phyloP scores from a whole-genome alignment of 73 alveolate species.

The Paramecium octaurelia region DNA sequence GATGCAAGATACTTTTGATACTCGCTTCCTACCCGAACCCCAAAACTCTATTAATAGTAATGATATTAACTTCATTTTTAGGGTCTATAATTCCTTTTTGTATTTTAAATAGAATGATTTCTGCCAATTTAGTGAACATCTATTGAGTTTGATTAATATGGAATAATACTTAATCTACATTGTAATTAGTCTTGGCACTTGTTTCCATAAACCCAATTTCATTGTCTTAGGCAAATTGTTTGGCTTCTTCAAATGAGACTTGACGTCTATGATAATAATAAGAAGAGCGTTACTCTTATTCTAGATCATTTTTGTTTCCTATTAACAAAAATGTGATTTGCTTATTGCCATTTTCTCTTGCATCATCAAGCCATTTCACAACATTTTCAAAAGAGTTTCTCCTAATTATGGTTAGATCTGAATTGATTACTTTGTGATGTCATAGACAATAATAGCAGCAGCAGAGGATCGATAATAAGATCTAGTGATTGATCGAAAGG shows the following conservation, averaged over 20 bases:
- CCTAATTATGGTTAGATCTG: background rate
- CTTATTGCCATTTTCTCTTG: slow-evolving; percentile 84
- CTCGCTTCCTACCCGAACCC: slow-evolving; percentile 60
- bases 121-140: slow-evolving; percentile 63
- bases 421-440: slow-evolving; percentile 69
- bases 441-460: slow-evolving; percentile 86
- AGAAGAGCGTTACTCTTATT: slow-evolving; percentile 67
- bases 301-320: slow-evolving; percentile 91
- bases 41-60: slow-evolving; percentile 29
- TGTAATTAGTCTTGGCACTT: slow-evolving; percentile 64
- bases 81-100: slow-evolving; percentile 59
- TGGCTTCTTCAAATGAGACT: slow-evolving; percentile 69
- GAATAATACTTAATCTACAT: slow-evolving; percentile 66
- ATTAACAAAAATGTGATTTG: slow-evolving; percentile 82
- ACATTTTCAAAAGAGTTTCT: slow-evolving; percentile 86
- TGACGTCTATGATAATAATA: slow-evolving; percentile 54
- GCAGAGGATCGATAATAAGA: slow-evolving; percentile 89
- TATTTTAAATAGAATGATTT: slow-evolving; percentile 54
- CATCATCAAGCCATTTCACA: slow-evolving; percentile 90
- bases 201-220: slow-evolving; percentile 69
- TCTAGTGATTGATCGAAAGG: slow-evolving; percentile 82
- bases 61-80: slow-evolving; percentile 36
- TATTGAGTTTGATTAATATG: background rate
- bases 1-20: slow-evolving; percentile 14
- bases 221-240: slow-evolving; percentile 63